A percentile compares a stretch with the other conserved stretches of the same genome.
phyloP scores from a whole-genome alignment of 164 flowering plant species.

The Berberis thunbergii region DNA sequence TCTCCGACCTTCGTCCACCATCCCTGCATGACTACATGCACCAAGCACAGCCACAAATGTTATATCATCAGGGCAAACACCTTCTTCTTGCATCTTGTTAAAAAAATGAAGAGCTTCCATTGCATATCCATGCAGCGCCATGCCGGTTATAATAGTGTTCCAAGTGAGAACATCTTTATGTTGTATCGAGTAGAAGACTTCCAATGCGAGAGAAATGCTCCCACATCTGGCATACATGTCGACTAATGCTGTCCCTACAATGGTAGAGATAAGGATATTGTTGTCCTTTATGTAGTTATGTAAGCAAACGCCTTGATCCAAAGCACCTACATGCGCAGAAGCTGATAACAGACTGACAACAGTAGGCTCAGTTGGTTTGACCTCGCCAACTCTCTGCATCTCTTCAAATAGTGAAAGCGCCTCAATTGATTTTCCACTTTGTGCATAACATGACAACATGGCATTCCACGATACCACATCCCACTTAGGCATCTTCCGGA shows the following conservation, averaged over 20 bases:
- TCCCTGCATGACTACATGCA: conserved; percentile 22
- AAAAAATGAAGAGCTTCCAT: conserved; percentile 12
- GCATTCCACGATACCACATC: conserved; percentile 31
- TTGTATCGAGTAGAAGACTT: conserved; percentile 3
- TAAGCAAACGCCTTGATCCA: conserved; percentile 3
- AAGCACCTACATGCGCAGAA: conserved; percentile 4
- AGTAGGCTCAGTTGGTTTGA: conserved; percentile 6
- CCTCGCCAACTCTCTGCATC: not conserved
- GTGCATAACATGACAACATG: conserved; percentile 18
- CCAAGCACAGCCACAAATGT: conserved; percentile 8
- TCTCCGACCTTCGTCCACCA: conserved; percentile 15
- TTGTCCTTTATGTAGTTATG: conserved; percentile 15
- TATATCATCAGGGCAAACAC: conserved; percentile 4
- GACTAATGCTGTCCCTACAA: conserved; percentile 23
- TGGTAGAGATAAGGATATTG: conserved; percentile 13
- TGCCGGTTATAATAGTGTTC: conserved; percentile 7
- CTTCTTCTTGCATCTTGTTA: conserved; percentile 7
- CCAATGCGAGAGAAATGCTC: not conserved
- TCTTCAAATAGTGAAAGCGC: conserved; percentile 1
- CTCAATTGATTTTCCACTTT: conserved; percentile 4
- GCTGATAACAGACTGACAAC: conserved; percentile 3
- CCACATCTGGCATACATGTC: conserved; percentile 14
- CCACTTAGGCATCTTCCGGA: not conserved
- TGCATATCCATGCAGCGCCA: conserved; percentile 4
- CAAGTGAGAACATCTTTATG: conserved; percentile 5